A percentile compares a stretch with the other conserved stretches of the same genome.
Evolutionary conservation across 306 rosid species (phyloP).

Genomic region (Canavalia ensiformis): DNA sequence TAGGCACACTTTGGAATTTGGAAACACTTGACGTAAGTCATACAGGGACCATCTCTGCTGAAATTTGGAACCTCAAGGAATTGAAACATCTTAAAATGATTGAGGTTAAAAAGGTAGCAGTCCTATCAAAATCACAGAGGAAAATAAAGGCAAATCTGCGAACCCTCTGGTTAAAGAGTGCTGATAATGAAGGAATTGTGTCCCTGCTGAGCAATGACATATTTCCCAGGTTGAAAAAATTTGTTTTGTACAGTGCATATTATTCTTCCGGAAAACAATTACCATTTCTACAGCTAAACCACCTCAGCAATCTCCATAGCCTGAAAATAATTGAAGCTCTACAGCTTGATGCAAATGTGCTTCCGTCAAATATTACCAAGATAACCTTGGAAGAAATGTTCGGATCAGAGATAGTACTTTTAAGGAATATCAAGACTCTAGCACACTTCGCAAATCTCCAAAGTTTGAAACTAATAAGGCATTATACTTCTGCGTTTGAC

Average conservation of each 20-base stretch:
- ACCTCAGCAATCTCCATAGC: neutral
- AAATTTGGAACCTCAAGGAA: neutral
- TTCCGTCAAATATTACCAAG: slow-evolving; percentile 20
- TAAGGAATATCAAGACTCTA: neutral
- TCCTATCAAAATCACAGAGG: neutral
- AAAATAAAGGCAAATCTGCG: slow-evolving; percentile 10
- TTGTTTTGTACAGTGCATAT: neutral
- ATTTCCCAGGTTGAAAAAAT: slow-evolving; percentile 3
- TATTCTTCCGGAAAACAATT: neutral
- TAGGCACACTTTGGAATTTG: slow-evolving; percentile 10
- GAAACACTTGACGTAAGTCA: neutral
- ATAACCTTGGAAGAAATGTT: neutral
- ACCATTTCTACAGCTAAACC: neutral
- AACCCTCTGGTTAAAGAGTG: neutral
- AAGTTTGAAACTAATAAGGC: slow-evolving; percentile 11
- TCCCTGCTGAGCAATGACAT: neutral
- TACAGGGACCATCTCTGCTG: neutral
- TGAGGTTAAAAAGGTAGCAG: neutral
- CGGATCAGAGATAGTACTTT: no score
- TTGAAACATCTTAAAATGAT: neutral
- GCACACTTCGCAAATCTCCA: slow-evolving; percentile 16
- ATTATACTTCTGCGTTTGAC: neutral
- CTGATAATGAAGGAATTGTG: neutral
- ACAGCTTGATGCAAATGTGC: neutral
- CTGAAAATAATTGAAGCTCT: neutral